Evolutionary conservation across 2,329 filamentous ascomycete genomes (phyloP).

Genomic region (Botrytis elliptica): DNA sequence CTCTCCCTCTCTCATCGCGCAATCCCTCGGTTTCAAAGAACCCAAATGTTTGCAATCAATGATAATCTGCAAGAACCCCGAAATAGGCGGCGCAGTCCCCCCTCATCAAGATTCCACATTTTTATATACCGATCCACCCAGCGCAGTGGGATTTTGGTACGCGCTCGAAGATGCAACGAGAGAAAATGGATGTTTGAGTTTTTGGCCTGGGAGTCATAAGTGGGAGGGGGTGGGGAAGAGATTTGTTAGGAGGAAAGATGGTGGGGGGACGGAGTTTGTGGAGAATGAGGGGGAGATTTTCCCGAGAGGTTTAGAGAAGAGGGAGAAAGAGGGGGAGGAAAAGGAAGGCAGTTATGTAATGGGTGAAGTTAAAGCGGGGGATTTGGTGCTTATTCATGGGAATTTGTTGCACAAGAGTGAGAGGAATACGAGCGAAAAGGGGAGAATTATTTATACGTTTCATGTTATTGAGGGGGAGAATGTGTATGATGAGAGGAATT

Average conservation of each 20-base stretch:
- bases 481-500: conserved; percentile 83
- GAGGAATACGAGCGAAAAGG: conserved; percentile 81
- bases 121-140: conserved; percentile 83
- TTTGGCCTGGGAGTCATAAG: conserved; percentile 78
- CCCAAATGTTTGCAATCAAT: conserved; percentile 77
- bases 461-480: conserved; percentile 87
- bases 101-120: conserved; percentile 93
- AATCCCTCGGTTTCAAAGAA: conserved; percentile 52
- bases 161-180: conserved; percentile 87
- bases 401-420: conserved; percentile 96
- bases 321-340: conserved; percentile 35
- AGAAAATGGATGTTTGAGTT: conserved; percentile 86
- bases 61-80: conserved; percentile 97
- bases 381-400: conserved; percentile 89
- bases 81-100: conserved; percentile 88
- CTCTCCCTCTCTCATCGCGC: conserved; percentile 42
- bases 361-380: conserved; percentile 86
- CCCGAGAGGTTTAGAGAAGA: conserved; percentile 53
- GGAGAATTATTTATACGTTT: conserved; percentile 94
- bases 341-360: conserved; percentile 62
- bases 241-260: conserved; percentile 65
- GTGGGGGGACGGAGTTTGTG: conserved; percentile 65
- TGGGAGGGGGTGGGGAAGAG: conserved; percentile 68
- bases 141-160: conserved; percentile 95
- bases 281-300: conserved; percentile 66